A percentile compares a stretch with the other conserved stretches of the same genome.
phyloP scores from a whole-genome alignment of 179 eudicot genomes.

The Silene vulgaris region DNA sequence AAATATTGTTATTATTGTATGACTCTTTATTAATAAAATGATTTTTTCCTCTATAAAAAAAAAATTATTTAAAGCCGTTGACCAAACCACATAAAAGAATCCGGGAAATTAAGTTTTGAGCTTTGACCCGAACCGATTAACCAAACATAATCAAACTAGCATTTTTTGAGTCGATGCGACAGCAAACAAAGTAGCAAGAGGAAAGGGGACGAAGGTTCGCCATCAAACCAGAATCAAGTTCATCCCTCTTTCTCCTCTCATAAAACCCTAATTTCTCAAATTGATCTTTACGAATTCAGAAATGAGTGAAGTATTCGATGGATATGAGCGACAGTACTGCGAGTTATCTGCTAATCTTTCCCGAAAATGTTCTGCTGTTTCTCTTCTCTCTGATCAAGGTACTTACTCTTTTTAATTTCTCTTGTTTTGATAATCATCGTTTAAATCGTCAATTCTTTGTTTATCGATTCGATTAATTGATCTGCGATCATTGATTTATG shows the following conservation, averaged over 20 bases:
- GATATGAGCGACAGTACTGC: slow-evolving; percentile 82
- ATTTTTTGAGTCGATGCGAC: background rate
- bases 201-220: background rate
- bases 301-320: slow-evolving; percentile 82
- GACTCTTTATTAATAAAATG: too few relatives aligned
- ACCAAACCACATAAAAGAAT: too few relatives aligned
- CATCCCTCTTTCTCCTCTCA: background rate
- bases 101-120: too few relatives aligned
- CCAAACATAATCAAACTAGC: too few relatives aligned
- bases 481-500: slow-evolving; percentile 7
- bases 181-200: background rate
- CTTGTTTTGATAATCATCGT: background rate
- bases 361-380: slow-evolving; percentile 52
- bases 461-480: background rate
- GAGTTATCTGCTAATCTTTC: slow-evolving; percentile 74
- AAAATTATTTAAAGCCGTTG: too few relatives aligned
- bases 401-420: background rate
- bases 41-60: too few relatives aligned
- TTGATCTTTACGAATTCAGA: slow-evolving; percentile 16
- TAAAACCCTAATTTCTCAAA: slow-evolving; percentile 9
- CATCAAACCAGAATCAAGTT: background rate
- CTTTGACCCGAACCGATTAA: too few relatives aligned
- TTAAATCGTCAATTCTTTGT: background rate
- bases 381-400: slow-evolving; percentile 59
- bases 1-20: too few relatives aligned